Conservation (phyloP, 1,284 basidiomycete species). For the Ustilago shanxiensis region DNA sequence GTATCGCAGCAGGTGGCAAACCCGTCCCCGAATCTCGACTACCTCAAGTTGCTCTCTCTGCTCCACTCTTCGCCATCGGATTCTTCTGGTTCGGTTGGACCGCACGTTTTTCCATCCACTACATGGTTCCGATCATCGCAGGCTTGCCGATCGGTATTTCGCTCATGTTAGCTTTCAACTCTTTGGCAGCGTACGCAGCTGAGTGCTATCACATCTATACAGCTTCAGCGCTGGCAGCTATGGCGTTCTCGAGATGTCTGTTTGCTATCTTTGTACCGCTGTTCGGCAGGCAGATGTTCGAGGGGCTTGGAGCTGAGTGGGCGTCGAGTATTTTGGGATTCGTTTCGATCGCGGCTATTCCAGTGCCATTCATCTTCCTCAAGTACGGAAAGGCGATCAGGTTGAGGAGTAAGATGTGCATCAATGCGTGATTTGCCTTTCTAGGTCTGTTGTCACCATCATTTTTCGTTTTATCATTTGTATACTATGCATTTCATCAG, state of each 20-base stretch:
- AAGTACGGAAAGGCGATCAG: slow-evolving; percentile 43
- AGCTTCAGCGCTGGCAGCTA: slow-evolving; percentile 45
- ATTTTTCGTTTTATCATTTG: not conserved
- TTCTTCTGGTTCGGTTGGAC: slow-evolving; percentile 59
- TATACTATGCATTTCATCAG: slow-evolving; percentile 16
- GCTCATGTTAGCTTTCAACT: slow-evolving; percentile 47
- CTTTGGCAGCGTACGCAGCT: slow-evolving; percentile 42
- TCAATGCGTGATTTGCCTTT: slow-evolving; percentile 24
- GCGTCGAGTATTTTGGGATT: slow-evolving; percentile 37
- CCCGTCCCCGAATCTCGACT: slow-evolving; percentile 43
- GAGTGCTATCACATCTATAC: slow-evolving; percentile 54
- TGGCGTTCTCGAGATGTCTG: slow-evolving; percentile 50
- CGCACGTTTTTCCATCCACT: slow-evolving; percentile 40
- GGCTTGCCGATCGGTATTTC: slow-evolving; percentile 36
- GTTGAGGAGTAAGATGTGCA: slow-evolving; percentile 41
- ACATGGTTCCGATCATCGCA: slow-evolving; percentile 46
- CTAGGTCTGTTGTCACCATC: not conserved
- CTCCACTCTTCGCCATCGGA: slow-evolving; percentile 34
- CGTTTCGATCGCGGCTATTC: slow-evolving; percentile 31
- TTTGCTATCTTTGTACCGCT: slow-evolving; percentile 52
- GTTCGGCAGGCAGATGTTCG: slow-evolving; percentile 43
- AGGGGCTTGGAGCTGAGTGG: slow-evolving; percentile 31
- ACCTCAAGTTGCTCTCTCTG: slow-evolving; percentile 34
- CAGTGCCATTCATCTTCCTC: slow-evolving; percentile 48
- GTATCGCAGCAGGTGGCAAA: slow-evolving; percentile 30